Evolutionary conservation across 306 rosid genomes (phyloP).

Genomic region (Hippophae gyantsensis): DNA sequence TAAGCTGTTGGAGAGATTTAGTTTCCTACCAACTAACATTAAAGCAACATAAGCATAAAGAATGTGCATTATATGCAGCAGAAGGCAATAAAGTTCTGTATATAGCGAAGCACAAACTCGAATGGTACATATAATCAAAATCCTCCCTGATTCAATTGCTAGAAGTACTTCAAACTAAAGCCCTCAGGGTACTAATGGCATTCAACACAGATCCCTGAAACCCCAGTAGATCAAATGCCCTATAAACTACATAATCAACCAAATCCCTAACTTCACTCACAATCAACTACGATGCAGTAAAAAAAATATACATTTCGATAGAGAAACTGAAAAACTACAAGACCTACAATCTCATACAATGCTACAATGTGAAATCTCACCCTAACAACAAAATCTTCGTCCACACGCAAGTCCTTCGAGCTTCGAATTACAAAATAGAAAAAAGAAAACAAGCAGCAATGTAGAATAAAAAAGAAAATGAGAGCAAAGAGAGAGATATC

Average conservation of each 20-base stretch:
- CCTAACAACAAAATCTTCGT: slow-evolving; percentile 16
- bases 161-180: slow-evolving; percentile 11
- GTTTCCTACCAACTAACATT: too few relatives aligned
- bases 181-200: slow-evolving; percentile 16
- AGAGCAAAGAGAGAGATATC: slow-evolving; percentile 23
- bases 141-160: slow-evolving; percentile 4
- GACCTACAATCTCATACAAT: slow-evolving; percentile 8
- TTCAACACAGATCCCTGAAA: slow-evolving; percentile 16
- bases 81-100: slow-evolving; percentile 7
- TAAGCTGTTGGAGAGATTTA: too few relatives aligned
- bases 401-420: slow-evolving; percentile 10
- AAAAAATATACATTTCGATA: background rate
- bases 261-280: slow-evolving; percentile 20
- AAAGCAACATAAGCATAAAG: too few relatives aligned
- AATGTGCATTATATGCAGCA: background rate
- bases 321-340: slow-evolving; percentile 9
- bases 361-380: slow-evolving; percentile 11
- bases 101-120: slow-evolving; percentile 2
- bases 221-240: slow-evolving; percentile 20
- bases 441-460: background rate
- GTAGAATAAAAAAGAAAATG: slow-evolving; percentile 6
- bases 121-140: slow-evolving; percentile 9
- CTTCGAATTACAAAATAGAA: background rate
- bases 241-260: background rate
- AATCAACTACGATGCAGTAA: slow-evolving; percentile 10